phyloP scores from a whole-genome alignment of 352 stramenopile species.

The Phytophthora meadii region DNA sequence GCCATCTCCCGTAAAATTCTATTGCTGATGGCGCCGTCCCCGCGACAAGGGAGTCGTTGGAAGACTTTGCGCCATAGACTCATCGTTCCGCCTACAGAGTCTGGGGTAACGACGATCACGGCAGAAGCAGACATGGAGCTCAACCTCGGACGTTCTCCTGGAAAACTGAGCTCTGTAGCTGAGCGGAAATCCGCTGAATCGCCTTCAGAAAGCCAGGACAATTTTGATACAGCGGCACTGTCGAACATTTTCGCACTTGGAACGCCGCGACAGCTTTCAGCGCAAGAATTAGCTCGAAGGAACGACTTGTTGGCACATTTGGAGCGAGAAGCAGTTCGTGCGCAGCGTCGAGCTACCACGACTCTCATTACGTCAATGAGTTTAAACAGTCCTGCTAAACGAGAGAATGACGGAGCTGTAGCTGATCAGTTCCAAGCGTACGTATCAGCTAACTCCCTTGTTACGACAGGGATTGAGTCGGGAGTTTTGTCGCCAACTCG shows the following conservation, averaged over 20 bases:
- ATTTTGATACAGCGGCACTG: conserved; percentile 35
- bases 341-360: conserved; percentile 37
- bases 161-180: neutral
- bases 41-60: conserved; percentile 31
- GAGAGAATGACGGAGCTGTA: conserved; percentile 1
- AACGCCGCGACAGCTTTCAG: conserved; percentile 59
- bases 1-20: conserved; percentile 28
- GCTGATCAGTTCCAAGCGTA: conserved; percentile 51
- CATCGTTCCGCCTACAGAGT: conserved; percentile 10
- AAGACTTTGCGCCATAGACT: conserved; percentile 32
- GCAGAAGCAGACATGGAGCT: conserved; percentile 29
- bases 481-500: conserved; percentile 27
- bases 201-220: conserved; percentile 7
- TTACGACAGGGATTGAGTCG: conserved; percentile 23
- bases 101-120: conserved; percentile 16
- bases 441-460: conserved; percentile 45
- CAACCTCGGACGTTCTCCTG: neutral
- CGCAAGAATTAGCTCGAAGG: conserved; percentile 50
- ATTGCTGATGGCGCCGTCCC: conserved; percentile 23
- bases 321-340: conserved; percentile 40
- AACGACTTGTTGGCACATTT: conserved; percentile 62
- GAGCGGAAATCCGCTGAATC: neutral
- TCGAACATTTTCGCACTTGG: conserved; percentile 71
- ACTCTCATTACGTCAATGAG: conserved; percentile 44
- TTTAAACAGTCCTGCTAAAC: conserved; percentile 9